Base-by-base conservation (phyloP, 257 asterid species). In the Primulina huaijiensis region DNA sequence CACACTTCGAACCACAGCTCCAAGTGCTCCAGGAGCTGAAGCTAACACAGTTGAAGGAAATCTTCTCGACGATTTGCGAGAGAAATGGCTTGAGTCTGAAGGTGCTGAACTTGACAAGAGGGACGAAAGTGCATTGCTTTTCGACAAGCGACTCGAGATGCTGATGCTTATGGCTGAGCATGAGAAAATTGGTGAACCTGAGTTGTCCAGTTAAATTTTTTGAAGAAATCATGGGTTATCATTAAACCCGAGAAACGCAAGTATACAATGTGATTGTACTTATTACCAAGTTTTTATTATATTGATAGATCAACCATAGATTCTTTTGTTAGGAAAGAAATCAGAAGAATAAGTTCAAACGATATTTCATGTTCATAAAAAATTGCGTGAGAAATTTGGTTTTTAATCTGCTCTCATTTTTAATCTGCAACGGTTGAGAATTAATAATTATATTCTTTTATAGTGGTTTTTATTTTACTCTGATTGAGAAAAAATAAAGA, bases 101-200 rank as follows among this genome's bases (percentile, higher is more conserved):
- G 96, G 86, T 77, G 95, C 86, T 8, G 90, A 89, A 59, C 95
- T 89, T 27, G 95, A 89, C 68, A 52, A 84, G 78, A 84, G 96
- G 79, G 96, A 89, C 64, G 81, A 84, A 73, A 89, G 96, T 64
- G 96, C 92, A 30, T 74, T 87, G 46, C 75, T 81, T 69, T 89
- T 89, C 27, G 98, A 92, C 77, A 88, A 83, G 83, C 92, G 95
- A 40, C 97, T 92, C 69, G 94, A 92, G 90, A 90, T 90, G 96
- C 98, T 92, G 53, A 63, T 89, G 84, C 80, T 80, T 35, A 64
- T 83, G 72, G 95, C 90, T 0, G 77, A 87, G 78, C 81, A 72
- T 70, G 96, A 89, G 79, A 87, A 69, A 74, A n/a, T 74, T 5
- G 69, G 65, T 61, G 81, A 67, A 53, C 34, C 69, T 57, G 72